Base-by-base conservation (phyloP, 345 rosid genomes). In the Citrus maxima region DNA sequence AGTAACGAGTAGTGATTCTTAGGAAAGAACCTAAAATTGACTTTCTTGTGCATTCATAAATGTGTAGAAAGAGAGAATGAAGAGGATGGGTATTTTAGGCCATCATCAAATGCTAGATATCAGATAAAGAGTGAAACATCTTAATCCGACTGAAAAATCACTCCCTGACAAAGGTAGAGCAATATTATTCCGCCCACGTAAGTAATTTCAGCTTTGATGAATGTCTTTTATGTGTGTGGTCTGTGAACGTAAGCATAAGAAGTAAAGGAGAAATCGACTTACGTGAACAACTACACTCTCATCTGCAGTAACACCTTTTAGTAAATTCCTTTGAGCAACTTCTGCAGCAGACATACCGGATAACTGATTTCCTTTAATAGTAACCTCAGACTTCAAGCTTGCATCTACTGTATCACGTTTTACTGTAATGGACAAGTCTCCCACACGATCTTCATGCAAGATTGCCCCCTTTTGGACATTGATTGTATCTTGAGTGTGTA, bases 261-360 rank as follows among this genome's bases (percentile, higher is more conserved):
- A 37, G 34, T 5, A 66, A 28, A 62, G 69, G 51, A 65, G 25
- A 67, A 25, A 46, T 55, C 56, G 65, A 82, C 92, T 89, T 86
- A 91, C 93, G 80, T 80, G 91, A 83, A 89, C 83, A 67, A 86
- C 72, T 51, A 87, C 93, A 84, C 85, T 89, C 81, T 89, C 95
- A 82, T 91, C 89, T 55, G 93, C 92, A 28, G 92, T 89, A 51
- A 91, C 18, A 80, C 95, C 95, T 86, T 91, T 91, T 64, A 91
- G 90, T 69, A 91, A 80, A 82, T 91, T 88, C 81, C 82, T 81
- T 63, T 37, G 79, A 28, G 84, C 82, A 69, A 78, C 84, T 78
- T 81, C 90, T 72, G 61, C 73, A 7, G 84, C 78, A 68, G 88
- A 79, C 77, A 56, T 63, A 24, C 82, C 75, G 72, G 82, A 79